Evolutionary conservation across 2,329 filamentous ascomycete genomes (phyloP), one percentile per base, ranked within the genome.

Genomic region (Colletotrichum sp.): DNA sequence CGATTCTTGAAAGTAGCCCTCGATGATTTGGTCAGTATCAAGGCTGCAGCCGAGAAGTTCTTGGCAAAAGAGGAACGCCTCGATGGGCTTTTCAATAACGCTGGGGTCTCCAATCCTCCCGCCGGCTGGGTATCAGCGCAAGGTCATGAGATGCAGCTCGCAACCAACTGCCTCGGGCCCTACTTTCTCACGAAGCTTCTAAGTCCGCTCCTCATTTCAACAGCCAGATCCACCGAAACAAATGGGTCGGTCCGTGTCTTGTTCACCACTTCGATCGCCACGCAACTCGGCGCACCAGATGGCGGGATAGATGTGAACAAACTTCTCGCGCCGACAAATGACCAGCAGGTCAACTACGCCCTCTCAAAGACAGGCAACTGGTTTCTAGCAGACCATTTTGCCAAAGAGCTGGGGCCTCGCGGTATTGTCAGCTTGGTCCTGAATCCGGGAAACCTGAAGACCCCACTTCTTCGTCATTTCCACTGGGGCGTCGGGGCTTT

Each of bases 1-100:
- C 80, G 81, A n/a, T 88, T 86, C 73, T 79, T 89, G 30, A 69
- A 82, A 8, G 79, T 89, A 11, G 88, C 89, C 72, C 80, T 85
- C 5, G 75, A 77, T 32, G 81, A 84, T 75, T 79, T 85, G 7
- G 67, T 70, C 7, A 80, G 76, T 13, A 78, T 84, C 68, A 82
- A 81, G 63, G 30, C 79, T 32, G 72, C 83, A 3, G 82, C 79
- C 5, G 73, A 80, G 8, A 66, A 70, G 8, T 84, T 87, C 73
- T 72, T 83, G 32, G 70, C 76, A 2, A 72, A 79, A 19, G 83
- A 85, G 72, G 30, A 68, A 6, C 77, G 81, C 8, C 79, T 87
- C 6, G 81, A 87, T 77, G 81, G 84, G 2, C 77, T 87, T 57
- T 81, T 83, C 73, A 83, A 86, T 77, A 87, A 86, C 77, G 85